Base-by-base conservation (phyloP, 176 grass and related monocot species). In the Cenchrus fungigraminus region DNA sequence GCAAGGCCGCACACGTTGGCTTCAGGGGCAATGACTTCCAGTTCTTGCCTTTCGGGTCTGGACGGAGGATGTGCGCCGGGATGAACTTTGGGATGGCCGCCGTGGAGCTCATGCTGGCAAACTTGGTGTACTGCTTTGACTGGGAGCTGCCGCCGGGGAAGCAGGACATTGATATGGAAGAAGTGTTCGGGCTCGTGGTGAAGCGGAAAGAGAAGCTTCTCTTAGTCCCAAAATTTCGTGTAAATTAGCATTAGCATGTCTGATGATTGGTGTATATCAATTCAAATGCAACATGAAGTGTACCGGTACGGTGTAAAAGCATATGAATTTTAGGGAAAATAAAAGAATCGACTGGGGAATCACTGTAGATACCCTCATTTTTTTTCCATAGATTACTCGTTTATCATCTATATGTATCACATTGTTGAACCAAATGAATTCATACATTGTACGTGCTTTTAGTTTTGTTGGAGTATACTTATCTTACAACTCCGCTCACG, bases 151-250 rank as follows among this genome's bases (percentile, higher is more conserved):
- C 77, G 8, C 3, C 4, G 14, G 44, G 59, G 22, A 64, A 32
- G 59, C 5, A 17, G 8, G 1, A 19, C 60, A 28, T 92, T 9
- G 83, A 89, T 59, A 89, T 92, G 90, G 20, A 49, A 12, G 64
- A 89, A 15, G 73, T 78, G 40, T 88, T 85, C n/a, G 90, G 83
- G 17, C 25, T 92, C 13, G 54, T 71, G 6, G 66, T 73, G 52
- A 67, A 49, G 0, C 20, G 82, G 13, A 89, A 84, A 15, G 8
- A 74, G 53, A 89, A 85, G 29, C 81, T 89, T 8, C 20, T 65
- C 32, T 52, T 89, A n/a, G 81, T 80, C 56, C 87, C 87, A 17
- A 89, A 71, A 46, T 8, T 28, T 11, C 19, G 13, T 31, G n/a
- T 31, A 40, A 40, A 40, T 40, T 40, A 4, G 0, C 72, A 49